Conservation (phyloP, 73 alveolate species). For the Paramecium sexaurelia region DNA sequence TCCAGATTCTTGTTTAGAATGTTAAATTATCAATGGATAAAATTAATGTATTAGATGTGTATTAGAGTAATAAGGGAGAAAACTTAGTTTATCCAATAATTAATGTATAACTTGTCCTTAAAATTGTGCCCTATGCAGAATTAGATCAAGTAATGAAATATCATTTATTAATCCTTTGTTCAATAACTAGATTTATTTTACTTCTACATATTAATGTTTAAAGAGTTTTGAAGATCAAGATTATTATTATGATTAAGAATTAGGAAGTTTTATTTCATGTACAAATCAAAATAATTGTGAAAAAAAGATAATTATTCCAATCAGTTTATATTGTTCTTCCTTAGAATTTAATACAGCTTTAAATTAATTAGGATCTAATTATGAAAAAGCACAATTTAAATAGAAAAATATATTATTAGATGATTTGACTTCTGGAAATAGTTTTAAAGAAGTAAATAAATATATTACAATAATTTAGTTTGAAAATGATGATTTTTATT, state of each 20-base stretch:
- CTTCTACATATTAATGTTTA: not conserved
- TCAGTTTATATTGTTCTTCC: not conserved
- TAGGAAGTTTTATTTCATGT: not conserved
- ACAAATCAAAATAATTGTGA: not conserved
- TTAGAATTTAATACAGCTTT: not conserved
- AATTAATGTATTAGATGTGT: not conserved
- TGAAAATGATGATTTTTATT: not conserved
- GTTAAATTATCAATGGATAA: not conserved
- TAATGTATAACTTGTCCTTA: not conserved
- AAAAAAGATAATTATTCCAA: not conserved
- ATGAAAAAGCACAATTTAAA: not conserved
- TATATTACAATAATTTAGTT: not conserved
- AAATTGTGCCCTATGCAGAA: conserved; percentile 3
- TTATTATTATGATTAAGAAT: not conserved
- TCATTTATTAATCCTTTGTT: not conserved
- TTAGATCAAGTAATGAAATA: not conserved
- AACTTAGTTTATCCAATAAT: not conserved
- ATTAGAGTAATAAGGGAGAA: not conserved
- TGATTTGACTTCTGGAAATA: not conserved
- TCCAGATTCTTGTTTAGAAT: not conserved
- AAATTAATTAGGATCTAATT: not conserved
- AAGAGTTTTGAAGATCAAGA: not conserved
- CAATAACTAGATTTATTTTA: not conserved
- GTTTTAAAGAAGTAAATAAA: not conserved
- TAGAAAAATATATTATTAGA: not conserved